Base-by-base conservation (phyloP, 2,329 filamentous ascomycete species). In the Scytalidium sp. region DNA sequence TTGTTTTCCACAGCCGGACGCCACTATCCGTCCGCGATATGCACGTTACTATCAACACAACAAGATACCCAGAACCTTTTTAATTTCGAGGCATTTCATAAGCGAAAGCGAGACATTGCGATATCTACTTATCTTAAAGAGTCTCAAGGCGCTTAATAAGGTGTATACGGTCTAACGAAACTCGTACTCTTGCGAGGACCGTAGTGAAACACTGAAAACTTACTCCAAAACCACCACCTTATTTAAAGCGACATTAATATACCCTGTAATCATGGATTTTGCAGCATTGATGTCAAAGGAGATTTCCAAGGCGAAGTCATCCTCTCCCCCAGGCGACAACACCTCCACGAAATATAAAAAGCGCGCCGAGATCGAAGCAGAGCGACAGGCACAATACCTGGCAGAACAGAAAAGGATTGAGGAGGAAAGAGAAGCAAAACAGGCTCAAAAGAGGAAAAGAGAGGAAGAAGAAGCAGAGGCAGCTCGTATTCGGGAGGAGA, bases 281-380 rank as follows among this genome's bases (percentile, higher is more conserved):
- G 91, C 91, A 53, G 83, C 90, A 29, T 75, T 99, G 43, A 96
- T 99, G 90, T 84, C 88, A 63, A 88, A 90, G 65, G 91, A 96
- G 70, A 94, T 99, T 63, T 83, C 88, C 62, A 95, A 94, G 69
- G 78, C 85, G 59, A 90, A 90, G 68, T 71, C 79, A 48, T 58
- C 70, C 40, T 58, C 71, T 40, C 59, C 71, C 46, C 55, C 69
- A 19, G 39, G 53, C 5, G 59, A 61, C n/a, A n/a, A n/a, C n/a
- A 43, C 47, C 72, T 62, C 69, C 36, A 85, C 87, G 62, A 96
- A 96, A 70, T 97, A 90, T 68, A 72, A 90, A 55, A 91, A 90
- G 60, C 90, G 91, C 57, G 85, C 87, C 57, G 93, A 99, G 58
- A 67, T 90, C 58, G 94, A 99, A 76, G 87, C 88, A 47, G 83